phyloP scores from a whole-genome alignment of 768 basidiomycete genomes.

The Candolleomyces efflorescens region DNA sequence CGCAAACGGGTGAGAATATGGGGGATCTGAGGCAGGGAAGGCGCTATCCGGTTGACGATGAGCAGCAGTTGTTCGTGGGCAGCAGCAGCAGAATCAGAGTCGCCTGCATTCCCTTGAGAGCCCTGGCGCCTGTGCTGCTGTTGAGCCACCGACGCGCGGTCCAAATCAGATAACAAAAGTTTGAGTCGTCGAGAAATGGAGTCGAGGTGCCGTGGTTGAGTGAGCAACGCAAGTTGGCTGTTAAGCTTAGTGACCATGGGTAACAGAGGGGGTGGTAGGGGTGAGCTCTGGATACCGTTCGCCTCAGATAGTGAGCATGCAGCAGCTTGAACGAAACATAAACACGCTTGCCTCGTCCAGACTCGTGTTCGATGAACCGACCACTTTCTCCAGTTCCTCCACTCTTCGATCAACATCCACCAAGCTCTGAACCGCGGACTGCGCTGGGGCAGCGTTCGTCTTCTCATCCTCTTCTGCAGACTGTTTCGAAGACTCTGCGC shows the following conservation, averaged over 20 bases:
- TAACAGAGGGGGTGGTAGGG: constrained; percentile 76
- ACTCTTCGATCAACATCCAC: constrained; percentile 82
- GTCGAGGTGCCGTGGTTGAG: constrained; percentile 95
- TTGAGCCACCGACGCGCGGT: constrained; percentile 63
- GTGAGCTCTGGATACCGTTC: constrained; percentile 47
- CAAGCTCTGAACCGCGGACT: constrained; percentile 44
- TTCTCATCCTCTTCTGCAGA: constrained; percentile 1
- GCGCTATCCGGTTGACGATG: constrained; percentile 63
- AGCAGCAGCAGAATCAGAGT: constrained; percentile 16
- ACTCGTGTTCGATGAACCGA: constrained; percentile 77
- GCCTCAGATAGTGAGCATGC: not conserved
- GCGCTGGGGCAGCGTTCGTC: constrained; percentile 15
- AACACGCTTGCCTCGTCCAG: constrained; percentile 69
- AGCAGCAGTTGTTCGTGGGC: constrained; percentile 63
- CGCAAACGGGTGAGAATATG: constrained; percentile 87
- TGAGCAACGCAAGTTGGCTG: constrained; percentile 80
- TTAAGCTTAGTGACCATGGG: constrained; percentile 80
- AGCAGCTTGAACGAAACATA: not conserved
- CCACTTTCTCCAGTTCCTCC: constrained; percentile 73
- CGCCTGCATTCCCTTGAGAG: constrained; percentile 32
- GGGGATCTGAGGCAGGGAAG: constrained; percentile 76
- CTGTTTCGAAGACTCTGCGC: constrained; percentile 11
- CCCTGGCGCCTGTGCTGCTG: constrained; percentile 39
- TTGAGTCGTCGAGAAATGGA: constrained; percentile 93
- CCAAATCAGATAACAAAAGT: constrained; percentile 87